Evolutionary conservation across 2,329 filamentous ascomycete genomes (phyloP).

Genomic region (Incumbomyces delicatus): DNA sequence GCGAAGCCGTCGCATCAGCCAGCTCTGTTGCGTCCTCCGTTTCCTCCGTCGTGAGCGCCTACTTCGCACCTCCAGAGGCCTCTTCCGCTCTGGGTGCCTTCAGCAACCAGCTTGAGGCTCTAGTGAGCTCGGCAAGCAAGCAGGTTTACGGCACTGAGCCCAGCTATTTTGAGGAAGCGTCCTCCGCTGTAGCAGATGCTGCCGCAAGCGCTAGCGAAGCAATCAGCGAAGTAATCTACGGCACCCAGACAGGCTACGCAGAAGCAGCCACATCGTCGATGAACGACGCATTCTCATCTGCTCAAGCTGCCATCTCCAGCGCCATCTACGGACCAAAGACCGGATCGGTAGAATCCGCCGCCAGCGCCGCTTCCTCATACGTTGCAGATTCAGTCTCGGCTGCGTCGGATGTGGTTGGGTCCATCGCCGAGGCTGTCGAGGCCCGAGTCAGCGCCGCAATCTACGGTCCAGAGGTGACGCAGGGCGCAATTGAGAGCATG

Average conservation of each 20-base stretch:
- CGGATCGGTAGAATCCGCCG: constrained; percentile 35
- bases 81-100: constrained; percentile 50
- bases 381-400: constrained; percentile 33
- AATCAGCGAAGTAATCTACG: constrained; percentile 47
- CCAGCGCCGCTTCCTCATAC: constrained; percentile 35
- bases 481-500: constrained; percentile 28
- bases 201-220: constrained; percentile 38
- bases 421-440: constrained; percentile 11
- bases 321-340: constrained; percentile 46
- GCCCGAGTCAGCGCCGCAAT: constrained; percentile 34
- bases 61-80: constrained; percentile 49
- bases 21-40: constrained; percentile 24
- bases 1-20: constrained; percentile 36
- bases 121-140: constrained; percentile 49
- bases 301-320: constrained; percentile 45
- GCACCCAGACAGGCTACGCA: constrained; percentile 41
- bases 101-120: constrained; percentile 46
- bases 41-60: constrained; percentile 27
- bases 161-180: constrained; percentile 44
- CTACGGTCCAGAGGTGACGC: constrained; percentile 34
- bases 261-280: constrained; percentile 47
- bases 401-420: constrained; percentile 20
- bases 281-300: constrained; percentile 44
- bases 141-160: constrained; percentile 50
- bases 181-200: constrained; percentile 43